Evolutionary conservation across 768 basidiomycete genomes (phyloP), one percentile per base, ranked within the genome.

Genomic region (Mycena rosella): DNA sequence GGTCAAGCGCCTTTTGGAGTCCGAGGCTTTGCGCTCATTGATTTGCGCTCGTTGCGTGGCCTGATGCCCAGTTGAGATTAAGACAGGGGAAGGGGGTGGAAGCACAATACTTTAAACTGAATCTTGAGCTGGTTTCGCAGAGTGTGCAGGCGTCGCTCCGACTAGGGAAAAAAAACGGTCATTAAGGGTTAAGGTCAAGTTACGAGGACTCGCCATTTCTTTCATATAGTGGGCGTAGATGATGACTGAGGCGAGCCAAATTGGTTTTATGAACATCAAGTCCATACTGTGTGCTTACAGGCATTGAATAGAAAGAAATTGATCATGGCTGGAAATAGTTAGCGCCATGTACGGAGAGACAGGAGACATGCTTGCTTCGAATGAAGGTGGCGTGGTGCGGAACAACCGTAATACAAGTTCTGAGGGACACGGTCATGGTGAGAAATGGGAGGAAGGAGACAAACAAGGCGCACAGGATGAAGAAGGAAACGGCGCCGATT

Each of bases 1-100:
- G 71, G 93, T 94, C 27, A 94, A 82, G 20, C 92, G 87, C 24
- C 91, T 86, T 76, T 96, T 96, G 7, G 92, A 93, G 70, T 96
- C 96, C 7, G 90, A 88, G 78, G 88, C 88, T 64, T 87, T 88
- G 53, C 88, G 83, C 76, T 93, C 93, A 70, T 92, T 91, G 49
- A 93, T 84, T 76, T 94, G 92, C 8, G 93, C 93, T 56, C 88
- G 83, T 85, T 93, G 84, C 72, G 90, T 86, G 81, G 92, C 85
- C 76, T 88, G 74, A 81, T 83, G 49, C 34, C 86, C 77, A 71
- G 84, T 82, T 11, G 57, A 52, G 17, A 27, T 17, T 9, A 15
- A 22, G 17, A 24, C 20, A 48, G 5, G 0, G 14, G 53, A 3
- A 5, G 14, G n/a, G n/a, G n/a, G n/a, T n/a, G n/a, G n/a, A n/a